Percentiles rank a stretch among this genome's conserved stretches.
Evolutionary conservation across 2,329 filamentous ascomycete genomes (phyloP).

Genomic region (Hawksworthiomyces lignivorus): DNA sequence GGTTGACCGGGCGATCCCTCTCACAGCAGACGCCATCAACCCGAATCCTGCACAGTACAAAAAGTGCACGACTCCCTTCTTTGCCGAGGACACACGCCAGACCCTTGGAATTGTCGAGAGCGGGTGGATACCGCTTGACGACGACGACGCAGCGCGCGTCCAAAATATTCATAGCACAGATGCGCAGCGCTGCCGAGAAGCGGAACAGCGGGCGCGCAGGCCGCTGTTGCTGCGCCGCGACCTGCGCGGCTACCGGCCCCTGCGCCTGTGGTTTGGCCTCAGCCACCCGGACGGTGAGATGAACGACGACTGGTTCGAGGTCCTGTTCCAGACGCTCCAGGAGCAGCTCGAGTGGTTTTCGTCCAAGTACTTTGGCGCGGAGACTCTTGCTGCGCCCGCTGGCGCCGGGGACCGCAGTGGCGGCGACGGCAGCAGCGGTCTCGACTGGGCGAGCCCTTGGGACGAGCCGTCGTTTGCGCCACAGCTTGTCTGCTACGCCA

Average conservation of each 20-base stretch:
- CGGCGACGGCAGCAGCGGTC: neutral
- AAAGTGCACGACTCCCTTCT: neutral
- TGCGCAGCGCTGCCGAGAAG: too few relatives aligned
- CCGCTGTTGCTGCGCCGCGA: constrained; percentile 4
- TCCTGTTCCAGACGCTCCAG: constrained; percentile 23
- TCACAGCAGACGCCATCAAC: too few relatives aligned
- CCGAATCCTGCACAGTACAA: constrained; percentile 8
- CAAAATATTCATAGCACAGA: too few relatives aligned
- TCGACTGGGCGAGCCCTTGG: constrained; percentile 15
- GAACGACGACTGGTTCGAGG: constrained; percentile 20
- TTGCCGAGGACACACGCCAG: neutral
- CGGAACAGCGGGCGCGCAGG: neutral
- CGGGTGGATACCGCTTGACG: constrained; percentile 10
- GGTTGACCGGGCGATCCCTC: too few relatives aligned
- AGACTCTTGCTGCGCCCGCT: neutral
- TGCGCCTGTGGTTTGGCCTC: constrained; percentile 15
- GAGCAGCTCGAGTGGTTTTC: constrained; percentile 17
- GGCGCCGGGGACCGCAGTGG: neutral
- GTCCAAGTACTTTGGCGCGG: constrained; percentile 21
- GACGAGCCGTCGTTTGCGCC: constrained; percentile 17
- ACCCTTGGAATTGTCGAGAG: constrained; percentile 11
- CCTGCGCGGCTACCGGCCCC: constrained; percentile 15
- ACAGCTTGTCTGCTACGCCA: constrained; percentile 28
- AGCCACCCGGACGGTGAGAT: constrained; percentile 14
- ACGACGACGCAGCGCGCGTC: too few relatives aligned